phyloP scores from a whole-genome alignment of 2,329 filamentous ascomycete genomes.

The Cladosporium sp. region DNA sequence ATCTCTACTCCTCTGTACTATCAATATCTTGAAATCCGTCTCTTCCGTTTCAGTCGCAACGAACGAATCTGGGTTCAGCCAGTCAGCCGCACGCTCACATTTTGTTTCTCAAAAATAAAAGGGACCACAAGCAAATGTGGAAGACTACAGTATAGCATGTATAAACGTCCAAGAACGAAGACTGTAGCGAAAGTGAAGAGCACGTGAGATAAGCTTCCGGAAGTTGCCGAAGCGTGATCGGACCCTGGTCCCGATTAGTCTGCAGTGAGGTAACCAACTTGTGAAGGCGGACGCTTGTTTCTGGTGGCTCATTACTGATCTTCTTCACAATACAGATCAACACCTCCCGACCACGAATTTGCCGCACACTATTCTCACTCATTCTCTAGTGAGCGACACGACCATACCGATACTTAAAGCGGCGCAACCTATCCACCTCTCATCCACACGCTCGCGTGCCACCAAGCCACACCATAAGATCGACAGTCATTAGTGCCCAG shows the following conservation, averaged over 20 bases:
- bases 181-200: not conserved
- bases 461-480: slow-evolving; percentile 9
- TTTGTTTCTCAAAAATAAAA: not conserved
- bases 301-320: not conserved
- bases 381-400: not conserved
- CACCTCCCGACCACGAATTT: not conserved
- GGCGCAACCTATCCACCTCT: not conserved
- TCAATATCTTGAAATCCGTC: not conserved
- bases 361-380: not conserved
- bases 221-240: not conserved
- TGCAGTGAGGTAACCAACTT: not conserved
- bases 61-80: no score
- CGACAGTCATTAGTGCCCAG: slow-evolving; percentile 12
- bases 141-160: no score
- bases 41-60: no score
- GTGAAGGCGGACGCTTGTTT: not conserved
- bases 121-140: not conserved
- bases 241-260: not conserved
- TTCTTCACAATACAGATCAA: not conserved
- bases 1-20: not conserved
- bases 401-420: not conserved
- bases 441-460: slow-evolving; percentile 12
- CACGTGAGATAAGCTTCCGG: not conserved
- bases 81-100: no score
- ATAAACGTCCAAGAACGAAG: no score